Evolutionary conservation across 176 grass and related monocot genomes (phyloP).

Genomic region (Urochloa ruziziensis): DNA sequence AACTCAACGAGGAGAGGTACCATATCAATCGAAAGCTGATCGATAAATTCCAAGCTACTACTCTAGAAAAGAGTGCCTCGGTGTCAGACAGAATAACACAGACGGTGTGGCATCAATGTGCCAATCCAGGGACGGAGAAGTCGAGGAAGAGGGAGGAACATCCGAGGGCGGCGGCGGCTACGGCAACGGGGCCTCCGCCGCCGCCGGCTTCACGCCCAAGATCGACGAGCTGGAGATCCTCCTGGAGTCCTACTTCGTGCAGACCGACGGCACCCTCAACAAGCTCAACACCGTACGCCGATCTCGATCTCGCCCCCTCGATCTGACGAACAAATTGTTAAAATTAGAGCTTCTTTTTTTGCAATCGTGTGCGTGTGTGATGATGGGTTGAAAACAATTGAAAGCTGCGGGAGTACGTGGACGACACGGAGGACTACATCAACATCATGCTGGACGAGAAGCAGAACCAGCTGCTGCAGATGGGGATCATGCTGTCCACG

Average conservation of each 20-base stretch:
- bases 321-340: background rate
- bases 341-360: background rate
- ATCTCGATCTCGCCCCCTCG: background rate
- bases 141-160: background rate
- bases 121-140: background rate
- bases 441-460: conserved; percentile 90
- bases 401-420: conserved; percentile 78
- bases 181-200: background rate
- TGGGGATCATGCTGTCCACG: conserved; percentile 70
- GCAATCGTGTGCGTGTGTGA: background rate
- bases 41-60: background rate
- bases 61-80: background rate
- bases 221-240: conserved; percentile 74
- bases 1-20: conserved; percentile 45
- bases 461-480: conserved; percentile 82
- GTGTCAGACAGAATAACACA: background rate
- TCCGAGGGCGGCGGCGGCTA: background rate
- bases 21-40: background rate
- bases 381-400: background rate
- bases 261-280: conserved; percentile 63
- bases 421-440: conserved; percentile 79
- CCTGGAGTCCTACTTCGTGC: conserved; percentile 74
- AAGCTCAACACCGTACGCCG: conserved; percentile 50
- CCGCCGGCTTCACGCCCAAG: conserved; percentile 35
- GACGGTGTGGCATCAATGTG: background rate